Evolutionary conservation across 2,329 filamentous ascomycete genomes (phyloP), one percentile per base, ranked within the genome.

Genomic region (Scedosporium apiospermum): DNA sequence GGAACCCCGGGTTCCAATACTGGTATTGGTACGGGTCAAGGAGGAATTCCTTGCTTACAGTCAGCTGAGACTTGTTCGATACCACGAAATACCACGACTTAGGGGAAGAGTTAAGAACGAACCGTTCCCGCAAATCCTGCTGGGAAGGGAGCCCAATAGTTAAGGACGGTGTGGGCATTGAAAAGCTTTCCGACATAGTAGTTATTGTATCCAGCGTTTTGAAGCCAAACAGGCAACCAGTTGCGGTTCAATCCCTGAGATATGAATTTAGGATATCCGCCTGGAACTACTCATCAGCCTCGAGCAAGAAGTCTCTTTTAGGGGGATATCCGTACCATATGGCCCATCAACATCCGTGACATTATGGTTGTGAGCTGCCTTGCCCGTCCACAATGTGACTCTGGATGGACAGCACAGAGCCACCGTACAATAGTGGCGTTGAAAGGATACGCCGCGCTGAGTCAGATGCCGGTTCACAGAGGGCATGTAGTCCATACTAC

Each of bases 31-130:
- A 69, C 1, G 74, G 74, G 44, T 76, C 74, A 1, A 76, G 67
- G 1, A 76, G 66, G 58, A 61, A 65, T 85, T 83, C 0, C 77
- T 79, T 0, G 77, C 79, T 90, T 88, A n/a, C 27, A 85, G 77
- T 68, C 90, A 90, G 30, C 81, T 76, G 68, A 27, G 26, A 27
- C 26, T 27, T 27, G 26, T 27, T 27, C 26, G 26, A n/a, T n/a
- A n/a, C n/a, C n/a, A n/a, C n/a, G n/a, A n/a, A n/a, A 27, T 27
- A 27, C 26, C 26, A 27, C 26, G 26, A 27, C 26, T 27, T 90
- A 90, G 0, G 88, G 90, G 66, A 79, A 82, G 87, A 87, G 65
- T 90, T 86, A 1, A 89, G 74, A 1, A 88, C 74, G 65, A 88
- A 79, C 71, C 0, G 82, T 84, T 0, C 77, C 77, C 38, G 78